These are phyloP conservation scores for Thalassiosira ordinaria DNA, from an alignment of 352 stramenopile genomes.

Conservation along the genomic window DNA sequence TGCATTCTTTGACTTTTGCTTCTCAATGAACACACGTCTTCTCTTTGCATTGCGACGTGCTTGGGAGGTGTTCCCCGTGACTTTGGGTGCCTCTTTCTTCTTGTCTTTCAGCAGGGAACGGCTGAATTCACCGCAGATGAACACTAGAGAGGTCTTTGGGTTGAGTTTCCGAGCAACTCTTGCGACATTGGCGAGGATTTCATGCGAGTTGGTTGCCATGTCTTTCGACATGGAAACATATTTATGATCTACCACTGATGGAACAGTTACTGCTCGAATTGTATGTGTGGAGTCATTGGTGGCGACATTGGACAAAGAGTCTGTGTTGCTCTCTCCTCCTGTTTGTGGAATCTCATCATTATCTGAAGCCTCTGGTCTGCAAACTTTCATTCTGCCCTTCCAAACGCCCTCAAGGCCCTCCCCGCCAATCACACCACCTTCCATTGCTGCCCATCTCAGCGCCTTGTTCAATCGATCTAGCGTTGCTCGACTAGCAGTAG, in stretches of 20 bases:
- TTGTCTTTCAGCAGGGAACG: conserved; percentile 60
- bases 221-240: conserved; percentile 60
- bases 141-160: conserved; percentile 59
- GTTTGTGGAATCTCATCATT: not conserved
- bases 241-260: conserved; percentile 60
- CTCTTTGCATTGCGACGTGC: conserved; percentile 44
- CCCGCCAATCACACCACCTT: conserved; percentile 43
- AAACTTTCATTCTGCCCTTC: conserved; percentile 59
- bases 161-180: conserved; percentile 38
- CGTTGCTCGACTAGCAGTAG: conserved; percentile 61
- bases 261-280: conserved; percentile 68
- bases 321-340: conserved; percentile 3
- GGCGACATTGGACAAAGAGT: not conserved
- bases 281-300: too few species aligned
- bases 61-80: conserved; percentile 36
- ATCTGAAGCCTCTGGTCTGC: conserved; percentile 33
- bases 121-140: conserved; percentile 74
- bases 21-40: conserved; percentile 45
- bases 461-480: conserved; percentile 68
- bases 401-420: conserved; percentile 47
- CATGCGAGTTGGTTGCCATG: conserved; percentile 21
- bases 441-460: conserved; percentile 50
- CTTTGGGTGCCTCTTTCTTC: conserved; percentile 40
- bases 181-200: conserved; percentile 57
- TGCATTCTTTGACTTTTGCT: conserved; percentile 25